Percentiles rank a stretch among this genome's conserved stretches.
These are phyloP conservation scores for Bjerkandera adusta DNA, from an alignment of 1,284 basidiomycete species.

Conservation along the genomic window DNA sequence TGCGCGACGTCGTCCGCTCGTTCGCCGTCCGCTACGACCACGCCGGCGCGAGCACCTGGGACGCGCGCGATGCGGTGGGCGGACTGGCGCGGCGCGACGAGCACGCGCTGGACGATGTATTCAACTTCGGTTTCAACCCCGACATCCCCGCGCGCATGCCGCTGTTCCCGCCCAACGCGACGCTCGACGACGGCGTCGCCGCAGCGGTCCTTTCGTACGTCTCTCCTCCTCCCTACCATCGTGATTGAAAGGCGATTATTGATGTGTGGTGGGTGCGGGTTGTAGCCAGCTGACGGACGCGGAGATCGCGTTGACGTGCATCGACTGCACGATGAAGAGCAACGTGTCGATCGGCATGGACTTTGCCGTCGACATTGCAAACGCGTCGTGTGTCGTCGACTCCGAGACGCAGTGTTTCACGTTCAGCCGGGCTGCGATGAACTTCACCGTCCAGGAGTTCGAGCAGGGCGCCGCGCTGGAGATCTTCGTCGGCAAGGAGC, in stretches of 20 bases:
- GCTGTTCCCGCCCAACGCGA: constrained; percentile 3
- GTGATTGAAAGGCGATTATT: not conserved
- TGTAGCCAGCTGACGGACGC: constrained; percentile 4
- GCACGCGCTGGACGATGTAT: not conserved
- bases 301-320: not conserved
- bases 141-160: not conserved
- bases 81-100: not conserved
- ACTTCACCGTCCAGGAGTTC: constrained; percentile 11
- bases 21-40: constrained; percentile 5
- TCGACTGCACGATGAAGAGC: constrained; percentile 6
- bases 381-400: constrained; percentile 4
- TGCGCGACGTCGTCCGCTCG: constrained; percentile 5
- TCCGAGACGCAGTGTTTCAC: constrained; percentile 8
- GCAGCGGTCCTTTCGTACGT: not conserved
- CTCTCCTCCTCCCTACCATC: not conserved
- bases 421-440: constrained; percentile 8
- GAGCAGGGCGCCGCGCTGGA: constrained; percentile 10
- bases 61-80: no score
- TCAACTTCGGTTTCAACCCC: not conserved
- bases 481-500: constrained; percentile 6
- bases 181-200: not conserved
- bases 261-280: not conserved
- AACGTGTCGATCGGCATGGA: constrained; percentile 7
- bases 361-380: constrained; percentile 7
- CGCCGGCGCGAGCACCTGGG: not conserved